Evolutionary conservation across 2,329 filamentous ascomycete species (phyloP).

Genomic region (Beauveria medogensis): DNA sequence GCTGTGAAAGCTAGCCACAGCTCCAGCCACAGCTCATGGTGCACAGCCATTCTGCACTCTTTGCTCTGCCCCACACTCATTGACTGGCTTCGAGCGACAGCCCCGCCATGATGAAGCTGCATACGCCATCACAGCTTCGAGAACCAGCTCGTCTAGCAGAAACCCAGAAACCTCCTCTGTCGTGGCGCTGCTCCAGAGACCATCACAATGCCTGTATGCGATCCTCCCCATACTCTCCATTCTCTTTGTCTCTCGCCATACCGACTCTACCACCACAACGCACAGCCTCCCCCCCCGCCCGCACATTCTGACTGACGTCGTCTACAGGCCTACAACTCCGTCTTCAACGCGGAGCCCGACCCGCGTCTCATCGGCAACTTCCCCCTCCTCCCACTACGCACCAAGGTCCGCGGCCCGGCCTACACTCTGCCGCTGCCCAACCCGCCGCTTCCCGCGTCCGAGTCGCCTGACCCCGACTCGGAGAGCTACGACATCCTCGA

Average conservation of each 20-base stretch:
- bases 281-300: background rate
- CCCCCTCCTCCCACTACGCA: constrained; percentile 87
- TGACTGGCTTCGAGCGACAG: constrained; percentile 2
- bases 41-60: background rate
- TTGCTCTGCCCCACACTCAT: background rate
- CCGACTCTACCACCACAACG: background rate
- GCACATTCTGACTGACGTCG: background rate
- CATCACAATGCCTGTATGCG: constrained; percentile 17
- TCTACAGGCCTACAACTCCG: constrained; percentile 85
- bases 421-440: constrained; percentile 65
- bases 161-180: background rate
- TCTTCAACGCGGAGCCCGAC: constrained; percentile 80
- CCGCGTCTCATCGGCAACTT: constrained; percentile 72
- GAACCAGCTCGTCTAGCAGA: background rate
- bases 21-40: background rate
- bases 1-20: background rate
- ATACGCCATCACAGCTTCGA: constrained; percentile 7
- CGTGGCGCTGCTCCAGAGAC: constrained; percentile 10
- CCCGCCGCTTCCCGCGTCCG: constrained; percentile 47
- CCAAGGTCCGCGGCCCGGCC: constrained; percentile 89
- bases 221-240: background rate
- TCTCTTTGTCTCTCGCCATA: no score
- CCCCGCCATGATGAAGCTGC: constrained; percentile 10
- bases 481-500: constrained; percentile 96
- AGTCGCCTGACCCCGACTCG: constrained; percentile 71